These are phyloP conservation scores for Chamaecrista fasciculata DNA, from an alignment of 306 rosid genomes.

Conservation along the genomic window DNA sequence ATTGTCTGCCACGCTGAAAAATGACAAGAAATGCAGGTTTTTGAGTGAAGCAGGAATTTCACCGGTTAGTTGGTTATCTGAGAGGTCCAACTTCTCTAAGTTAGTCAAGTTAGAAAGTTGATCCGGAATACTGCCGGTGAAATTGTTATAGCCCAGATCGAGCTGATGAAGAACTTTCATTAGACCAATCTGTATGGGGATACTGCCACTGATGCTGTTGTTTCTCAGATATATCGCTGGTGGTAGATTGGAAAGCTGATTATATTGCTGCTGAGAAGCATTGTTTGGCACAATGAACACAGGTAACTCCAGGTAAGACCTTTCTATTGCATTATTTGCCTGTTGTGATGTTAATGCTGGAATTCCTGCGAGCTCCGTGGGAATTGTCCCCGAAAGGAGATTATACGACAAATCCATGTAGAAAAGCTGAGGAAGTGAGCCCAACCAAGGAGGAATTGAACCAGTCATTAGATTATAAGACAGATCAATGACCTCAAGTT, in stretches of 20 bases:
- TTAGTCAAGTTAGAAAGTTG: conserved; percentile 61
- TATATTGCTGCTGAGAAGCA: conserved; percentile 69
- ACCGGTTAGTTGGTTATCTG: conserved; percentile 65
- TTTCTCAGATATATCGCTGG: conserved; percentile 65
- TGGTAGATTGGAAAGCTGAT: conserved; percentile 75
- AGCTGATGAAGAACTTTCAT: conserved; percentile 60
- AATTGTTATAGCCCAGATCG: conserved; percentile 59
- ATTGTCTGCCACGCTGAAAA: conserved; percentile 72
- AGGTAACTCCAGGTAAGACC: conserved; percentile 72
- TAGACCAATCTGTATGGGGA: conserved; percentile 67
- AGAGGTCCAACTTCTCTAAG: conserved; percentile 80
- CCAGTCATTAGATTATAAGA: conserved; percentile 61
- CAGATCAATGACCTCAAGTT: conserved; percentile 73
- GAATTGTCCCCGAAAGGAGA: conserved; percentile 56
- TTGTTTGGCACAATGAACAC: conserved; percentile 72
- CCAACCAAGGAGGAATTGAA: conserved; percentile 74
- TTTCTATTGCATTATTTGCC: conserved; percentile 42
- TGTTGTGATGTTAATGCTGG: conserved; percentile 51
- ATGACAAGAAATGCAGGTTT: conserved; percentile 77
- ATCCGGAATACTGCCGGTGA: conserved; percentile 72
- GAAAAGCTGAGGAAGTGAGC: conserved; percentile 63
- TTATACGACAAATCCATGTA: conserved; percentile 77
- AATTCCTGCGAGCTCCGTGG: conserved; percentile 53
- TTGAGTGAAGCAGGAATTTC: conserved; percentile 72
- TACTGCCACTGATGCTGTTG: conserved; percentile 63